phyloP scores from a whole-genome alignment of 2,329 filamentous ascomycete species.

The Penicillium italicum region DNA sequence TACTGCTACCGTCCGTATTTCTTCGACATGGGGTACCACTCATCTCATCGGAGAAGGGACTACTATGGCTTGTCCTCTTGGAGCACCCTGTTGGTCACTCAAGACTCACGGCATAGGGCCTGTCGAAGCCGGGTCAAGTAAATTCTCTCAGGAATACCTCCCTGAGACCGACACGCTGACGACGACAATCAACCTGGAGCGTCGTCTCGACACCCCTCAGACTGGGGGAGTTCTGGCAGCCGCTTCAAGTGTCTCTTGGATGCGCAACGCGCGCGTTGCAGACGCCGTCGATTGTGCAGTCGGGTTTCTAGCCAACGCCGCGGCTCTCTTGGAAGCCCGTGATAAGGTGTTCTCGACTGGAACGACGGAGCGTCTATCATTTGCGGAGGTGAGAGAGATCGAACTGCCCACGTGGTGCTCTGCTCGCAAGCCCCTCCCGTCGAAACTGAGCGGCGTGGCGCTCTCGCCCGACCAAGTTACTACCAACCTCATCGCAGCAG shows the following conservation, averaged over 20 bases:
- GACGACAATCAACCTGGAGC: constrained; percentile 11
- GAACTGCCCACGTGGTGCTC: constrained; percentile 2
- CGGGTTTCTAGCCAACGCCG: constrained; percentile 8
- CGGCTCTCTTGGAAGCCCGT: constrained; percentile 9
- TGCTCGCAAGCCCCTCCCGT: constrained; percentile 11
- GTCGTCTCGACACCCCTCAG: constrained; percentile 6
- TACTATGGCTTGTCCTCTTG: constrained; percentile 1
- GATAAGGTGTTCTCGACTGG: constrained; percentile 6
- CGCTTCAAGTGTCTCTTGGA: constrained; percentile 9
- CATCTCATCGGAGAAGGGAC: constrained; percentile 11
- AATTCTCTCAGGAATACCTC: constrained; percentile 9
- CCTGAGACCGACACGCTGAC: constrained; percentile 9
- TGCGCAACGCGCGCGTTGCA: constrained; percentile 13
- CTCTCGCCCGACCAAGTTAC: constrained; percentile 5
- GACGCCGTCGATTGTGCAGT: constrained; percentile 14
- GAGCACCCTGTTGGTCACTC: constrained; percentile 8
- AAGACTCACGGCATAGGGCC: constrained; percentile 10
- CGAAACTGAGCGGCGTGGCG: constrained; percentile 14
- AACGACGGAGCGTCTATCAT: not conserved
- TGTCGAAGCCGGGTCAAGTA: not conserved
- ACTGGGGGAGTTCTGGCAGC: constrained; percentile 6
- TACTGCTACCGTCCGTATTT: constrained; percentile 8
- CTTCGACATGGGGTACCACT: constrained; percentile 10
- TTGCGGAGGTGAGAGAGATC: constrained; percentile 9
- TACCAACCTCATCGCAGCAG: constrained; percentile 1